phyloP scores from a whole-genome alignment of 805 yeast genomes.

The Ogataea paraovalis region DNA sequence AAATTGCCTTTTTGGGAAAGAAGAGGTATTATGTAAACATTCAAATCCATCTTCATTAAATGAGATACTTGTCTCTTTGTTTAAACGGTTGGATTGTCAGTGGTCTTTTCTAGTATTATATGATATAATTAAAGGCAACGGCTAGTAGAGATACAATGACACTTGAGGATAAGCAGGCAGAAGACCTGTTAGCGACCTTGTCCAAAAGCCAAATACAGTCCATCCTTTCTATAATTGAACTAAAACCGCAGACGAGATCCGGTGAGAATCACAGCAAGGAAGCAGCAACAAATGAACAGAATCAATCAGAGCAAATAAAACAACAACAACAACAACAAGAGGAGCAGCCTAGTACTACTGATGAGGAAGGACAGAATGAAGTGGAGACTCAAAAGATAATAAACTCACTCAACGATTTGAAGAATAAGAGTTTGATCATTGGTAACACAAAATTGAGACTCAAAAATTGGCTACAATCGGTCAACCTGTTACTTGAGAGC shows the following conservation, averaged over 20 bases:
- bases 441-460: conserved; percentile 13
- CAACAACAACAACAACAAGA: not conserved
- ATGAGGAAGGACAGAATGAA: not conserved
- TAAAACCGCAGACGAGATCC: conserved; percentile 2
- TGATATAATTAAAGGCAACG: too few relatives aligned
- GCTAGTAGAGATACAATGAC: too few relatives aligned
- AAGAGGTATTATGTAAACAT: not conserved
- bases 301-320: too few relatives aligned
- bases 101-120: too few relatives aligned
- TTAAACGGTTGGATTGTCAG: too few relatives aligned
- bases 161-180: conserved; percentile 2
- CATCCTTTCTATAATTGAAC: conserved; percentile 8
- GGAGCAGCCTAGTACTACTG: too few relatives aligned
- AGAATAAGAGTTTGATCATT: conserved; percentile 7
- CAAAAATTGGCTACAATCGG: conserved; percentile 11
- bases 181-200: conserved; percentile 5
- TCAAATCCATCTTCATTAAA: too few relatives aligned
- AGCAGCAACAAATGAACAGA: too few relatives aligned
- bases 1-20: conserved; percentile 9
- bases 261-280: too few relatives aligned
- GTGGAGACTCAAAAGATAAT: conserved; percentile 6
- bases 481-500: conserved; percentile 3
- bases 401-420: conserved; percentile 10
- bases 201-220: conserved; percentile 13
- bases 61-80: too few relatives aligned